Percentiles rank a stretch among this genome's conserved stretches.
These are phyloP conservation scores for Panaeolus cyanescens DNA, from an alignment of 768 basidiomycete species.

Conservation along the genomic window DNA sequence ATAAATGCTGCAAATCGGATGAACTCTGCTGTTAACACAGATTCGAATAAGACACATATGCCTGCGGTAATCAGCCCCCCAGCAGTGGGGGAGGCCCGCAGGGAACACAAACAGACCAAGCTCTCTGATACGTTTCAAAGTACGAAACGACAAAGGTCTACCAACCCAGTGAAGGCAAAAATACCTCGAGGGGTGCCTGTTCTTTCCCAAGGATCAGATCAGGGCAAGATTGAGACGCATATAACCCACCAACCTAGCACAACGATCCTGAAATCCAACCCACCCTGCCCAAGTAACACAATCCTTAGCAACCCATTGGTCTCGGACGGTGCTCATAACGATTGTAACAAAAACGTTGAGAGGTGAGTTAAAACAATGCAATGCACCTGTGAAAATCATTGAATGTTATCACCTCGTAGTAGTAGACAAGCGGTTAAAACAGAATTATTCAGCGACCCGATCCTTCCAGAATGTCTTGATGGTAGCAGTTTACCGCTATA, in stretches of 20 bases:
- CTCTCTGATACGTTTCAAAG: background rate
- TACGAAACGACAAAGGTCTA: background rate
- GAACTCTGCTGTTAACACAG: background rate
- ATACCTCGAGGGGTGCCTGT: background rate
- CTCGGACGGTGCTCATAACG: background rate
- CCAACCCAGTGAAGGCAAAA: background rate
- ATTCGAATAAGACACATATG: background rate
- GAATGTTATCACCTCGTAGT: too few relatives aligned
- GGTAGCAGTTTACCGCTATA: too few relatives aligned
- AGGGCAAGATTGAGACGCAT: background rate
- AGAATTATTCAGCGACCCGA: too few relatives aligned
- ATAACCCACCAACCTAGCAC: background rate
- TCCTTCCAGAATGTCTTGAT: too few relatives aligned
- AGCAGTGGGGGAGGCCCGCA: background rate
- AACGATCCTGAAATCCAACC: background rate
- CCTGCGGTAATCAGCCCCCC: background rate
- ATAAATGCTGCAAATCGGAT: slow-evolving; percentile 68
- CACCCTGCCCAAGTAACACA: background rate
- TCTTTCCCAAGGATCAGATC: background rate
- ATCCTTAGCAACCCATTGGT: too few relatives aligned
- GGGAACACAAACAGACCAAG: slow-evolving; percentile 14
- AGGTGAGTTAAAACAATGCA: too few relatives aligned
- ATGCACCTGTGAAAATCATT: too few relatives aligned
- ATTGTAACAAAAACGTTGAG: too few relatives aligned
- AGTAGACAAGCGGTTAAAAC: too few relatives aligned